Base-by-base conservation (phyloP, 768 basidiomycete genomes). In the Mycena rebaudengoi region DNA sequence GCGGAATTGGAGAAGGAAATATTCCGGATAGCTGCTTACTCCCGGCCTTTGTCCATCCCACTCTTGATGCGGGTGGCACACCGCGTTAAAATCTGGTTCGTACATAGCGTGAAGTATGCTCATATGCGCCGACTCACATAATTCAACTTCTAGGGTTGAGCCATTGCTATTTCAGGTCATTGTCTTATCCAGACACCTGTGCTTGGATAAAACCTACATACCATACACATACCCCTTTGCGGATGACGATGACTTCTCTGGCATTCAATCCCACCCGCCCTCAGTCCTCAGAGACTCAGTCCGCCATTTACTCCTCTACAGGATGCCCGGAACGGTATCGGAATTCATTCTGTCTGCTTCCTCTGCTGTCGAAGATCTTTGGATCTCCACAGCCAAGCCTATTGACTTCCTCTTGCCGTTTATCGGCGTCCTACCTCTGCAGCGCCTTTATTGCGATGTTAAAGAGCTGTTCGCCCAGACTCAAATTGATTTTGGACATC, bases 1-100 rank as follows among this genome's bases (percentile, higher is more conserved):
- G 13, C 23, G 55, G 55, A 56, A 29, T 33, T 56, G 43, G 55
- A 56, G 43, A 44, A 56, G 30, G 32, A 56, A 56, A 56, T 56
- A 32, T 56, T 56, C 44, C 21, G 46, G 43, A 44, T 45, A 18
- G 32, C 55, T 18, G 55, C 54, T 30, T 56, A 56, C 54, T 43
- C 41, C 40, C 30, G 43, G 26, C 41, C 41, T 32, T 30, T 32
- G 25, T 56, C 41, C 43, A 45, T 56, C 43, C 55, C 55, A 46
- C n/a, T 7, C 41, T 21, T 56, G 29, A 56, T 56, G 43, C 55
- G 32, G 43, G 55, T 56, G 29, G 55, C 55, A 33, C 41, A 32
- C 30, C 55, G 55, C 30, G 43, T 56, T 13, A 56, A 56, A 33
- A 56, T 56, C 28, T 56, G 55, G 55, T 56, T 45, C 29, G 55